These are phyloP conservation scores for Pisolithus microcarpus DNA, from an alignment of 768 basidiomycete genomes.

Conservation along the genomic window DNA sequence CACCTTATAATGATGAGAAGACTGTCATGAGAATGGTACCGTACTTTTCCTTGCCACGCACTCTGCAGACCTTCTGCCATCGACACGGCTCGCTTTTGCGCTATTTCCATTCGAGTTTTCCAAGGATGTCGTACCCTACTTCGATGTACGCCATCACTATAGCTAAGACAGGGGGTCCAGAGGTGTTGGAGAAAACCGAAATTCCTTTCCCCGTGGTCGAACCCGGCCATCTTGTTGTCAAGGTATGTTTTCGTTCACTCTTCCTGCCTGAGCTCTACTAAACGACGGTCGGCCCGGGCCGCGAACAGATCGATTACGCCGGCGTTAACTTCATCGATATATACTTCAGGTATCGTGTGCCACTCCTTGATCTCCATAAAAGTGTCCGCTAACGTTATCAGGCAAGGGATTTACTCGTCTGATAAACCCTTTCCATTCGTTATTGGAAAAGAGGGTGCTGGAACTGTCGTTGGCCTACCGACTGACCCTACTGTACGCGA, in stretches of 20 bases:
- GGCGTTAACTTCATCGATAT: conserved; percentile 88
- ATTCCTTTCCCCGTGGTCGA: conserved; percentile 62
- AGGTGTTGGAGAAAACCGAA: conserved; percentile 63
- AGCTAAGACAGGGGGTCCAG: conserved; percentile 63
- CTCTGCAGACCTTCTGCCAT: conserved; percentile 8
- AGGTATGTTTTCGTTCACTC: conserved; percentile 15
- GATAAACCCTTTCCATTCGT: conserved; percentile 48
- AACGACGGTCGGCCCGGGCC: background rate
- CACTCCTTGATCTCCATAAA: background rate
- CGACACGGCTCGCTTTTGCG: conserved; percentile 20
- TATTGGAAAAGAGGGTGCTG: conserved; percentile 75
- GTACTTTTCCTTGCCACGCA: background rate
- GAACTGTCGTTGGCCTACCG: conserved; percentile 69
- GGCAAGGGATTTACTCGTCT: conserved; percentile 58
- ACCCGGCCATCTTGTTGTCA: conserved; percentile 50
- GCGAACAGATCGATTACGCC: conserved; percentile 54
- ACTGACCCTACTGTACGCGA: conserved; percentile 53
- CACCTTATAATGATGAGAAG: too few species aligned
- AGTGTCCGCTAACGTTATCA: conserved; percentile 20
- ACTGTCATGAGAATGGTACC: too few species aligned
- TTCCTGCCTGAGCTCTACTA: too few species aligned
- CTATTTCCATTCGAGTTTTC: conserved; percentile 23
- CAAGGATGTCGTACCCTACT: conserved; percentile 47
- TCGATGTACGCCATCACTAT: conserved; percentile 70
- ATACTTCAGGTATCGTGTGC: conserved; percentile 56